Conservation (phyloP, 495 filamentous ascomycete species). For the Podospora comata region DNA sequence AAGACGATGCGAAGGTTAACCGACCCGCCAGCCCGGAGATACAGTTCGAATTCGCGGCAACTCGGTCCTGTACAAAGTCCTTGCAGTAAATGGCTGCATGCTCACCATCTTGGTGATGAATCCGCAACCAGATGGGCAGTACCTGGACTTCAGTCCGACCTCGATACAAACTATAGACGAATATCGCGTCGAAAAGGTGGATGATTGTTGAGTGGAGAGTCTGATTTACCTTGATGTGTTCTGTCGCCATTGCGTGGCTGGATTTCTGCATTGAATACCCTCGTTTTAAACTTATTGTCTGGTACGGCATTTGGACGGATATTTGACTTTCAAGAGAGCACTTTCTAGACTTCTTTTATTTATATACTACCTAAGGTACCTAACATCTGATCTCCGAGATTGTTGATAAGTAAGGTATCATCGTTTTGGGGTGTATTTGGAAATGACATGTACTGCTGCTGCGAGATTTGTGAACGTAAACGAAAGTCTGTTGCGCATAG, state of each 20-base stretch:
- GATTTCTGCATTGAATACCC: constrained; percentile 5
- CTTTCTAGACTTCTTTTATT: not conserved
- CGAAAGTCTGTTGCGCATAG: too few relatives aligned
- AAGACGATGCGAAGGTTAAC: not conserved
- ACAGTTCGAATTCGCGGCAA: constrained; percentile 24
- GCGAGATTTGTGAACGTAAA: too few relatives aligned
- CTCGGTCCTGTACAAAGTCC: constrained; percentile 26
- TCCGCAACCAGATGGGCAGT: constrained; percentile 28
- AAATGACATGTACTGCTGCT: not conserved
- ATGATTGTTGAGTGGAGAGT: constrained; percentile 7
- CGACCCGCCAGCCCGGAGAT: constrained; percentile 20
- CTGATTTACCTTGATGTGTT: constrained; percentile 1
- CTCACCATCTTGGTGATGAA: constrained; percentile 30
- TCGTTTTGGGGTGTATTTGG: not conserved
- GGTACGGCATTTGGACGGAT: not conserved
- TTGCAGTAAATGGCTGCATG: constrained; percentile 24
- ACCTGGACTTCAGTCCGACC: constrained; percentile 19
- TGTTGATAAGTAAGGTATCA: too few relatives aligned
- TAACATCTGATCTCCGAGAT: not conserved
- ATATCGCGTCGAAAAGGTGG: constrained; percentile 25
- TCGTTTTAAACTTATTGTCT: constrained; percentile 1
- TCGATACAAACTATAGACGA: constrained; percentile 27
- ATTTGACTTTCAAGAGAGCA: not conserved
- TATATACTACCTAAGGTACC: not conserved
- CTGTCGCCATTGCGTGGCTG: not conserved